Evolutionary conservation across 1,284 basidiomycete species (phyloP).

Genomic region (Meripilus lineatus): DNA sequence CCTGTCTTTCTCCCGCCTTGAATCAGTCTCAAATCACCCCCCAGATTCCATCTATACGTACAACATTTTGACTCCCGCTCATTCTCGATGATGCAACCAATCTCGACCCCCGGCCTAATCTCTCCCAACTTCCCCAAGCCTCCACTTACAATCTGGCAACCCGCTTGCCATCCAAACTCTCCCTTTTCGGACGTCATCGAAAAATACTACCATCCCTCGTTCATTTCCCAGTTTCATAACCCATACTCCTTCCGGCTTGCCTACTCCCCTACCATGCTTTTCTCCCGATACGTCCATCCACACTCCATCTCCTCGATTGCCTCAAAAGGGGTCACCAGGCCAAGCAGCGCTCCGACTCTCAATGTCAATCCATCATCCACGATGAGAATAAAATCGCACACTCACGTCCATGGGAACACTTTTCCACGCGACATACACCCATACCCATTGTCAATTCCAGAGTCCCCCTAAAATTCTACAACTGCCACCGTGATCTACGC

Average conservation of each 20-base stretch:
- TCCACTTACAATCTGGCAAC: constrained; percentile 1
- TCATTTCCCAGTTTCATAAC: constrained; percentile 2
- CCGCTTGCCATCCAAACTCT: constrained; percentile 8
- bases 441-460: not conserved
- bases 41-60: constrained; percentile 9
- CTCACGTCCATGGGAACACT: constrained; percentile 21
- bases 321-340: constrained; percentile 18
- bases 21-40: not conserved
- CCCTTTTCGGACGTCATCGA: constrained; percentile 11
- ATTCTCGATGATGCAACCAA: constrained; percentile 18
- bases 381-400: constrained; percentile 7
- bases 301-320: constrained; percentile 6
- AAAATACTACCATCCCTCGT: not conserved
- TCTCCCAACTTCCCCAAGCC: not conserved
- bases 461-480: not conserved
- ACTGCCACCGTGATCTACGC: not conserved
- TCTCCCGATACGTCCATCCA: not conserved
- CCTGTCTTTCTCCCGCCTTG: not conserved
- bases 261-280: constrained; percentile 6
- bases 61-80: constrained; percentile 1
- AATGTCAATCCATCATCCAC: constrained; percentile 6
- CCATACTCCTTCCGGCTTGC: constrained; percentile 5
- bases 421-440: not conserved
- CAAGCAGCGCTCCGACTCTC: constrained; percentile 20
- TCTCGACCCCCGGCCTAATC: constrained; percentile 12